A percentile compares a stretch with the other conserved stretches of the same genome.
Conservation (phyloP, 148 eudicot species). For the Persicaria maculosa region DNA sequence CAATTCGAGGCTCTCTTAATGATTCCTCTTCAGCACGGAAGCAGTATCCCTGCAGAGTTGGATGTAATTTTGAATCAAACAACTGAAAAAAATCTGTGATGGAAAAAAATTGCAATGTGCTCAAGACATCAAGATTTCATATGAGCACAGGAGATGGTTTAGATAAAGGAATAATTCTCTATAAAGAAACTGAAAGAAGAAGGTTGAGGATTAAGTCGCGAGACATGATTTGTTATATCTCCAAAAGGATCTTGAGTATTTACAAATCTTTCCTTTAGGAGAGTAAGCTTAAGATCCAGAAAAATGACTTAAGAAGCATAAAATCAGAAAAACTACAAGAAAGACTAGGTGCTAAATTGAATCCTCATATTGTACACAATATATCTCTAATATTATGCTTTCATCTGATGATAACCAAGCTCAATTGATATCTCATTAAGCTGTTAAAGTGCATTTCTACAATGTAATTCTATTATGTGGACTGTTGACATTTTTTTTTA, state of each 20-base stretch:
- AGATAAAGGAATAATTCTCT: neutral
- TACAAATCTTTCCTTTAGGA: neutral
- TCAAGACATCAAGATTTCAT: neutral
- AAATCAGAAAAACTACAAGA: neutral
- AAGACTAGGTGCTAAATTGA: neutral
- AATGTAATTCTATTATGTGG: neutral
- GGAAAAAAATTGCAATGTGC: slow-evolving; percentile 1
- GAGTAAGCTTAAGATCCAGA: neutral
- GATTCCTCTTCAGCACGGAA: slow-evolving; percentile 80
- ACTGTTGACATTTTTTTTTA: neutral
- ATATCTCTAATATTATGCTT: neutral
- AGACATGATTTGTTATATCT: neutral
- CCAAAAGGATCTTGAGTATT: neutral
- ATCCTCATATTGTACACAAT: neutral
- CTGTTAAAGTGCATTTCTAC: neutral
- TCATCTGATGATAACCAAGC: neutral
- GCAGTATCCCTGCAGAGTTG: slow-evolving; percentile 45
- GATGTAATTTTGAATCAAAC: neutral
- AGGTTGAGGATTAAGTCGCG: neutral
- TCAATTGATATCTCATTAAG: neutral
- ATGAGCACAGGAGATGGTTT: neutral
- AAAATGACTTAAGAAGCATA: neutral
- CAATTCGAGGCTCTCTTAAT: slow-evolving; percentile 66
- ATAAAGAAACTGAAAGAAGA: neutral
- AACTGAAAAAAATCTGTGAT: neutral